Conservation (phyloP, 352 stramenopile species). For the Pythium brachiatum region DNA sequence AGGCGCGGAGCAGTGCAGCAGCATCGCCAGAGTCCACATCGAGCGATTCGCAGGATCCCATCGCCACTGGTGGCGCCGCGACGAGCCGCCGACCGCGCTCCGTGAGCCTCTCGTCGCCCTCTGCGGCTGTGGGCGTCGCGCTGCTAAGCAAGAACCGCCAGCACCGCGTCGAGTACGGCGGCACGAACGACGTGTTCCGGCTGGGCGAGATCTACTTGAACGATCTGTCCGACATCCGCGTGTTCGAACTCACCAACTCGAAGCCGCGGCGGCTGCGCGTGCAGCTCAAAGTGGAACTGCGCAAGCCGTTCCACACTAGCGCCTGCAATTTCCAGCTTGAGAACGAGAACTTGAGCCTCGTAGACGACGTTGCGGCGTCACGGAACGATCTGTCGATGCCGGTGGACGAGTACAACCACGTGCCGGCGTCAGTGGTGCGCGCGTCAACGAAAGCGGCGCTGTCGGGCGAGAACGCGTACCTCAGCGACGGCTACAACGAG, state of each 20-base stretch:
- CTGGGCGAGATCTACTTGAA: slow-evolving; percentile 87
- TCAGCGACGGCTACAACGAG: slow-evolving; percentile 88
- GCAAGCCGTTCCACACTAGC: slow-evolving; percentile 78
- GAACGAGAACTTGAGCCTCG: slow-evolving; percentile 81
- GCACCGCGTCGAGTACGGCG: slow-evolving; percentile 44
- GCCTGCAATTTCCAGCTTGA: slow-evolving; percentile 84
- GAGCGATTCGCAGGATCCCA: not conserved
- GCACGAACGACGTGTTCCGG: slow-evolving; percentile 52
- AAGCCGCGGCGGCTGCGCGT: slow-evolving; percentile 49
- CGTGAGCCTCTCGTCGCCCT: slow-evolving; percentile 28
- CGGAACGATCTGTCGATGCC: slow-evolving; percentile 8
- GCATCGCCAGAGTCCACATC: not conserved
- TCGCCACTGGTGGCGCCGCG: not conserved
- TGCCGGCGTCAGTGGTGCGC: slow-evolving; percentile 68
- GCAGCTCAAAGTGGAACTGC: slow-evolving; percentile 69
- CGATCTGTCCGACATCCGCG: slow-evolving; percentile 79
- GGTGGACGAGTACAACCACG: slow-evolving; percentile 71
- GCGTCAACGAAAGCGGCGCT: slow-evolving; percentile 66
- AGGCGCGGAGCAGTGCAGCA: not conserved
- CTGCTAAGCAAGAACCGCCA: slow-evolving; percentile 68
- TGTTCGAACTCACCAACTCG: slow-evolving; percentile 78
- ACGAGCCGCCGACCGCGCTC: slow-evolving; percentile 17
- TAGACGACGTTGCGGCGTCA: slow-evolving; percentile 27
- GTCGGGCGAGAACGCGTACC: slow-evolving; percentile 73
- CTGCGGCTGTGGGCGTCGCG: slow-evolving; percentile 39